These are phyloP conservation scores for Sindora glabra DNA, from an alignment of 306 rosid species.

Conservation along the genomic window DNA sequence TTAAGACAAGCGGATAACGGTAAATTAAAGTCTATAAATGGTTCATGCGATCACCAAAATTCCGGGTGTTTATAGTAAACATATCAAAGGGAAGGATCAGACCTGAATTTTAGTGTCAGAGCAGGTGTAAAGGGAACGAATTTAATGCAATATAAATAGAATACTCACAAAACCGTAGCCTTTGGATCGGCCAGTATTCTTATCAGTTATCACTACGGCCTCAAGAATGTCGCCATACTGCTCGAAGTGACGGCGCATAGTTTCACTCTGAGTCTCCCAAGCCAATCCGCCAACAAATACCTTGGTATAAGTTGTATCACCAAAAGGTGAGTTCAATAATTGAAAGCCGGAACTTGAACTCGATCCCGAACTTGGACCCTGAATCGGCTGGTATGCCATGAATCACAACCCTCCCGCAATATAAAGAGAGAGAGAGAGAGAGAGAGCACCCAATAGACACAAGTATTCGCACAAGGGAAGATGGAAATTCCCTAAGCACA, in stretches of 20 bases:
- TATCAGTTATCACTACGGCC: conserved; percentile 89
- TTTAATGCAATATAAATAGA: conserved; percentile 15
- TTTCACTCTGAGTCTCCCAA: conserved; percentile 94
- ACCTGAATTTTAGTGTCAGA: not conserved
- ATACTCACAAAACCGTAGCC: conserved; percentile 97
- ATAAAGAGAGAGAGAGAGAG: not conserved
- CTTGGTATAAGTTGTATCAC: conserved; percentile 91
- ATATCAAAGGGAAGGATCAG: not conserved
- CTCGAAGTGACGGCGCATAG: conserved; percentile 78
- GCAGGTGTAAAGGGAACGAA: not conserved
- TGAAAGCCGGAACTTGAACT: conserved; percentile 83
- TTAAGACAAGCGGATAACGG: not conserved
- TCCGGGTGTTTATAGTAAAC: not conserved
- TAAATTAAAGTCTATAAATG: not conserved
- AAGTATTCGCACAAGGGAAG: not conserved
- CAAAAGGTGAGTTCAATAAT: conserved; percentile 66
- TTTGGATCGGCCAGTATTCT: conserved; percentile 91
- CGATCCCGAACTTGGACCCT: conserved; percentile 74
- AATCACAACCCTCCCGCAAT: not conserved
- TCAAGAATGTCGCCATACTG: conserved; percentile 89
- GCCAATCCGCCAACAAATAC: conserved; percentile 96
- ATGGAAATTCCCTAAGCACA: conserved; percentile 1
- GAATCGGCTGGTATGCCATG: conserved; percentile 77
- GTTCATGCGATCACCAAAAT: not conserved
- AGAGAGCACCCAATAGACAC: conserved; percentile 4